Conservation (phyloP, 2,329 filamentous ascomycete species). For the Colletotrichum sp. region DNA sequence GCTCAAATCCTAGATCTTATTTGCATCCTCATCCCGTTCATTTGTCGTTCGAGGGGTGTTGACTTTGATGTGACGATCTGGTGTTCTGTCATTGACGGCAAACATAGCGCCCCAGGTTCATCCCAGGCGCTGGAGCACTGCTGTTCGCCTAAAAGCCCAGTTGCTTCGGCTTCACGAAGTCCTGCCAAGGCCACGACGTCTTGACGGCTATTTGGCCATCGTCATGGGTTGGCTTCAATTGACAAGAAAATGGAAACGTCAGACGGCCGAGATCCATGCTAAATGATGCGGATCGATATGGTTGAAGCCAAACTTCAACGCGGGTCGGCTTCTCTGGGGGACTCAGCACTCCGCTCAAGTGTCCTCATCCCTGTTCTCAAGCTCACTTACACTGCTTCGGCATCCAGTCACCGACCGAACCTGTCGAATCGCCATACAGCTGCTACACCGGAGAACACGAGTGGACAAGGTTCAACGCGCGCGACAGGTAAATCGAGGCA, state of each 20-base stretch:
- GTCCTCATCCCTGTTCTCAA: background rate
- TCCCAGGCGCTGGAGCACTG: background rate
- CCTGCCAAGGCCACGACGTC: background rate
- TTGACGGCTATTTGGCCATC: background rate
- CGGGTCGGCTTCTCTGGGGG: background rate
- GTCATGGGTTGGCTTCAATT: fast-evolving
- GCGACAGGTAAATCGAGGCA: background rate
- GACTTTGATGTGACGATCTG: fast-evolving
- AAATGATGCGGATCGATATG: background rate
- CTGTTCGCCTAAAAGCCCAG: background rate
- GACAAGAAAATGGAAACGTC: no score
- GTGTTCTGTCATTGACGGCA: background rate
- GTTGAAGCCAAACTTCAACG: background rate
- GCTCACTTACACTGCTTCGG: background rate
- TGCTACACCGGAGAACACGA: background rate
- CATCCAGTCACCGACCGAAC: background rate
- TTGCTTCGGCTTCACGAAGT: background rate
- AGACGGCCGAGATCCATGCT: background rate
- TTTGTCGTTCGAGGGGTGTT: fast-evolving
- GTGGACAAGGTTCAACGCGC: background rate
- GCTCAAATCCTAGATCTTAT: background rate
- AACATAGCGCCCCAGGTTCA: background rate
- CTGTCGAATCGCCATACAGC: background rate
- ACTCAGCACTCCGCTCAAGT: background rate
- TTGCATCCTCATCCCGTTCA: background rate